Percentiles rank a stretch among this genome's conserved stretches.
phyloP scores from a whole-genome alignment of 2,329 filamentous ascomycete genomes.

The Pestalotiopsis fici region DNA sequence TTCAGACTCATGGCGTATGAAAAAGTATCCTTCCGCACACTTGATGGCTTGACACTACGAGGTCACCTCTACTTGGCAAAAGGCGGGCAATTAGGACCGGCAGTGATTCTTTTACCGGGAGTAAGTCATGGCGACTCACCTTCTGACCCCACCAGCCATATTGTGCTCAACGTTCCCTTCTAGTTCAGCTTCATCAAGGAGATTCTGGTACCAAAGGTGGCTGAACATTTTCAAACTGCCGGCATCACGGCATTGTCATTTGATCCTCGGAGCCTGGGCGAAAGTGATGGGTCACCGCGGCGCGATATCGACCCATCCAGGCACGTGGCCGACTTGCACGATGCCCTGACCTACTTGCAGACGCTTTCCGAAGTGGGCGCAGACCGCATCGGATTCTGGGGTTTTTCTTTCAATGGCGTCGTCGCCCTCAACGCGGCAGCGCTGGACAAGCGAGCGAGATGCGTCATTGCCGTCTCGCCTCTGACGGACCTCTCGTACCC shows the following conservation, averaged over 20 bases:
- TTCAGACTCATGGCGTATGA: background rate
- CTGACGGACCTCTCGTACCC: constrained; percentile 14
- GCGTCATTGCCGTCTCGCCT: constrained; percentile 24
- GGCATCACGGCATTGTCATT: constrained; percentile 36
- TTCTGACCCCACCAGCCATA: background rate
- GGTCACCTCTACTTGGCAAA: background rate
- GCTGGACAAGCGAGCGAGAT: constrained; percentile 24
- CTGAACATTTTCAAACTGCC: constrained; percentile 29
- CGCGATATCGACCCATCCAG: constrained; percentile 35
- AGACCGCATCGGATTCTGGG: constrained; percentile 26
- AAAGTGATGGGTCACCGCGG: constrained; percentile 37
- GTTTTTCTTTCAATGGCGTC: constrained; percentile 29
- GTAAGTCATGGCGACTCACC: background rate
- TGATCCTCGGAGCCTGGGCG: constrained; percentile 35
- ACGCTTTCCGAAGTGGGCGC: constrained; percentile 37
- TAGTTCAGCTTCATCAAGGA: constrained; percentile 32
- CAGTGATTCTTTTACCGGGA: background rate
- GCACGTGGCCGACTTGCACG: constrained; percentile 31
- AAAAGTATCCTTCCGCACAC: background rate
- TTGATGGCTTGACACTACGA: background rate
- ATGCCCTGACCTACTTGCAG: constrained; percentile 47
- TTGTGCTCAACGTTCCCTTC: no score
- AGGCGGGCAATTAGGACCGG: background rate
- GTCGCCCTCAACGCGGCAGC: constrained; percentile 26
- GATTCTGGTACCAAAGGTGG: constrained; percentile 31